Conservation (phyloP, 257 asterid species). For the Ilex asprella region DNA sequence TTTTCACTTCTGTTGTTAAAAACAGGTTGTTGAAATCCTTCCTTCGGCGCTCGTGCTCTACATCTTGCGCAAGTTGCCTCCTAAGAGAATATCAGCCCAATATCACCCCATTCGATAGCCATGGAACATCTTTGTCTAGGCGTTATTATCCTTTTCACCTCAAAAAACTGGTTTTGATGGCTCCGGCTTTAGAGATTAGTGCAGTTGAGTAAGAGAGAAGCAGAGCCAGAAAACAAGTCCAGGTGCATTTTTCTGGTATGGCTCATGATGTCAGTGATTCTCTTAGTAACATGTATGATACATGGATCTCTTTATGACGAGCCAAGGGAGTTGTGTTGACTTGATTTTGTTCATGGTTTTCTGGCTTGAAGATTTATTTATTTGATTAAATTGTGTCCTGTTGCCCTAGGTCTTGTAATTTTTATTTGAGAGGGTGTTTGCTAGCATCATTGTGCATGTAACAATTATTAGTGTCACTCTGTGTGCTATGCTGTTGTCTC, state of each 20-base stretch:
- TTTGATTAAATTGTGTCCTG: too few relatives aligned
- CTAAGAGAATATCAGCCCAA: constrained; percentile 47
- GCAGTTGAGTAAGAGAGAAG: constrained; percentile 6
- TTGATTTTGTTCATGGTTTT: too few relatives aligned
- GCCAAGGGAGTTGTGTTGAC: too few relatives aligned
- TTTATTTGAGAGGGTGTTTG: too few relatives aligned
- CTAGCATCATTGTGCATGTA: too few relatives aligned
- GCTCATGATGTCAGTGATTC: too few relatives aligned
- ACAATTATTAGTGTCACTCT: too few relatives aligned
- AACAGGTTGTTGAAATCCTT: constrained; percentile 62
- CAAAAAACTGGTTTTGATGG: neutral
- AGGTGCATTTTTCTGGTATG: neutral
- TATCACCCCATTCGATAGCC: constrained; percentile 54
- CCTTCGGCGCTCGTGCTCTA: constrained; percentile 73
- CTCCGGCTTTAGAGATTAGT: neutral
- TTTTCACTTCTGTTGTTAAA: constrained; percentile 1
- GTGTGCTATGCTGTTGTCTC: too few relatives aligned
- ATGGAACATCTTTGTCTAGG: neutral
- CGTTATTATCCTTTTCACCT: neutral
- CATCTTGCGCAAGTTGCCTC: constrained; percentile 68
- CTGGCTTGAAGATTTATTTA: too few relatives aligned
- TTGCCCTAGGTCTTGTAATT: too few relatives aligned
- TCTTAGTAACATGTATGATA: too few relatives aligned
- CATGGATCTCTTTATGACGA: neutral
- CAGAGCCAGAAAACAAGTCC: neutral